Evolutionary conservation across 2,329 filamentous ascomycete genomes (phyloP), one percentile per base, ranked within the genome.

Genomic region (Colletotrichum truncatum): DNA sequence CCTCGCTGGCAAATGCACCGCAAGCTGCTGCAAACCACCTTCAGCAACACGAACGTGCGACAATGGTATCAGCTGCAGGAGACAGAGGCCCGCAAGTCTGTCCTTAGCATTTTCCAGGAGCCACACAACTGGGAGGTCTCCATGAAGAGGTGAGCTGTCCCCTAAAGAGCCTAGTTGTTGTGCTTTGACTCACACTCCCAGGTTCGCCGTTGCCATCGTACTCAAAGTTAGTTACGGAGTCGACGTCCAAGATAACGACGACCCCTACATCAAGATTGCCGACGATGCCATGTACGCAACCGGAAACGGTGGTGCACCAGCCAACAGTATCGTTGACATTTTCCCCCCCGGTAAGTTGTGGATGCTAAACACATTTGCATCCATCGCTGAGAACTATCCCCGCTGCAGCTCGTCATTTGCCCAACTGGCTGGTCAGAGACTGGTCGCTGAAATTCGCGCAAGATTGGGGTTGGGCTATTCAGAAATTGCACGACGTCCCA

Each of bases 321-420:
- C 74, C 16, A 73, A 74, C 45, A 81, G 79, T 3, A 73, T 82
- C 2, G 80, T 85, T 12, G 84, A 85, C 69, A 77, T 82, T 66
- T 83, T 85, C 55, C 84, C 84, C 0, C 72, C 77, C 12, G 73
- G 74, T 77, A 70, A 58, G 70, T 49, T 21, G 14, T 25, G 53
- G 39, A 53, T 38, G 41, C 12, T 48, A 23, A 38, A 23, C 43
- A 9, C 10, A 71, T 71, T 71, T n/a, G 28, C 46, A 12, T 21
- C 36, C 21, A 10, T 21, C 39, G 34, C 60, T 21, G 43, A 46
- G 48, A 71, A 70, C n/a, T 55, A 72, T 60, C 51, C 75, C 18
- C 70, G 72, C 34, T 64, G 72, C 62, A 75, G 74, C 80, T 26
- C 76, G 75, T 41, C 76, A 77, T 64, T 67, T 85, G n/a, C 82